Base-by-base conservation (phyloP, 2,329 filamentous ascomycete genomes). In the Mycosphaerella sp. region DNA sequence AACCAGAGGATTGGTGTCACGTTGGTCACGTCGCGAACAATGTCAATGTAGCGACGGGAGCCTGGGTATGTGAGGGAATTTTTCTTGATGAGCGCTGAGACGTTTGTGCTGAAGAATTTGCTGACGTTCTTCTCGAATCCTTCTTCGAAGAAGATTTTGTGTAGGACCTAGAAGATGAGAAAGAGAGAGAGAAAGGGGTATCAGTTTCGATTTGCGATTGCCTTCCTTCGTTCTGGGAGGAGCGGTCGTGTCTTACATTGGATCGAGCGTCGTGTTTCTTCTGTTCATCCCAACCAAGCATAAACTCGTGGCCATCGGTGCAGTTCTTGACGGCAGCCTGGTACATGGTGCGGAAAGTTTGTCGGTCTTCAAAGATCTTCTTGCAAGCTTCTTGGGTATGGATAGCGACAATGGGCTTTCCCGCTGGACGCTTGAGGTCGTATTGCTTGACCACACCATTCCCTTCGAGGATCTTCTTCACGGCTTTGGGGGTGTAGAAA, bases 21-120 rank as follows among this genome's bases (percentile, higher is more conserved):
- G 62, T 88, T 88, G 21, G 80, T 83, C 1, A 88, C 78, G 54
- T 87, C 82, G 18, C 82, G 79, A 8, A 87, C 72, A 3, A 77
- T 73, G 48, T 78, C 73, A 58, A 78, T 75, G 1, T 73, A 72
- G 32, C 71, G 70, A 39, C 70, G 66, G 17, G 67, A 65, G 36
- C 71, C 71, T n/a, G 68, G 65, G 49, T 75, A 76, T 40, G 70
- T 69, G 13, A 78, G 63, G 0, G 73, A 76, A 56, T 71, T 72
- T 42, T 73, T 65, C 52, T 73, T 66, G 57, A 78, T 77, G 8
- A 76, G 68, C 13, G 62, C 68, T 2, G 66, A 64, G 12, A 74
- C 70, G 32, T 72, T 73, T 1, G 63, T 64, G 27, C 65, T 68
- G 66, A 74, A 75, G 65, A 70, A 75, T n/a, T 66, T 60, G 2